Percentiles rank a stretch among this genome's conserved stretches.
Conservation (phyloP, 345 rosid genomes). For the Citrus trifoliata region DNA sequence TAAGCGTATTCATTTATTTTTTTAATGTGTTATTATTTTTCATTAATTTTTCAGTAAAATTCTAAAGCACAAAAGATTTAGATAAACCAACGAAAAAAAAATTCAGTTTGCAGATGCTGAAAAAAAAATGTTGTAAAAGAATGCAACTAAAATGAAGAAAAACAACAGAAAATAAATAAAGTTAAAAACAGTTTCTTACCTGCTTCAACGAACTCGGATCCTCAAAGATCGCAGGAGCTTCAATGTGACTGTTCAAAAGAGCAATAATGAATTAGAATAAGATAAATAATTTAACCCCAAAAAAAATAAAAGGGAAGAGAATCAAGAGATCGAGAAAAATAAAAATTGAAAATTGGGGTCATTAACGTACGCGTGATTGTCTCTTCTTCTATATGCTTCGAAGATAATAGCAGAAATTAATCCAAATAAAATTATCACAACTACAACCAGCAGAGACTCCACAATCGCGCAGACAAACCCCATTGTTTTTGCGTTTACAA, state of each 20-base stretch:
- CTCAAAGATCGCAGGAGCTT: slow-evolving; percentile 57
- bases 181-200: slow-evolving; percentile 29
- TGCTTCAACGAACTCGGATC: slow-evolving; percentile 74
- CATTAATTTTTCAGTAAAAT: neutral
- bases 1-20: neutral
- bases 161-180: neutral
- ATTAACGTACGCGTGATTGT: slow-evolving; percentile 48
- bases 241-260: slow-evolving; percentile 47
- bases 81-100: neutral
- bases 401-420: slow-evolving; percentile 39
- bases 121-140: neutral
- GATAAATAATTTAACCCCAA: neutral
- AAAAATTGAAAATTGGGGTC: neutral
- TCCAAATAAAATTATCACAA: slow-evolving; percentile 25
- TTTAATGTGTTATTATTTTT: neutral
- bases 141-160: neutral
- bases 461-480: slow-evolving; percentile 36
- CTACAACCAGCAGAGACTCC: slow-evolving; percentile 32
- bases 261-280: neutral
- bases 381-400: slow-evolving; percentile 66
- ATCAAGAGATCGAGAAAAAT: neutral
- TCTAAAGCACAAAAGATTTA: neutral
- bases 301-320: neutral
- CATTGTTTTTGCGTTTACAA: slow-evolving; percentile 26
- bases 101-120: neutral